A percentile compares a stretch with the other conserved stretches of the same genome.
These are phyloP conservation scores for Neonectria hederae DNA, from an alignment of 2,329 filamentous ascomycete species.

Conservation along the genomic window DNA sequence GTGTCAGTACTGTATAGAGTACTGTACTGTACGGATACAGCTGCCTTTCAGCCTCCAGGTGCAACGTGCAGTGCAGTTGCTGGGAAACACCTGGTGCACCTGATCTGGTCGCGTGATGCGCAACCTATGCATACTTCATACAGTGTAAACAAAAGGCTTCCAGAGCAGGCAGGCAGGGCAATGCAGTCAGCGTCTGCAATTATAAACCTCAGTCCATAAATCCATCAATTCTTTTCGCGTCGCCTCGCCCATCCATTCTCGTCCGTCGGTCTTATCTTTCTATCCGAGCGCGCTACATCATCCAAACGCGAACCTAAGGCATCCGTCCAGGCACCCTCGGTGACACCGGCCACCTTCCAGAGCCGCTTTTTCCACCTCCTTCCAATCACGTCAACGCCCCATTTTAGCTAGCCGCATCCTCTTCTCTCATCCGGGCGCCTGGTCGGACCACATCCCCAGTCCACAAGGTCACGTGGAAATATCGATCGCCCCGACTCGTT, in stretches of 20 bases:
- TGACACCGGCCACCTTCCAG: slow-evolving; percentile 22
- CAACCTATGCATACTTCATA: slow-evolving; percentile 3
- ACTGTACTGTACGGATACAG: slow-evolving; percentile 2
- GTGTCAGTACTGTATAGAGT: neutral
- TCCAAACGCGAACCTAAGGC: slow-evolving; percentile 18
- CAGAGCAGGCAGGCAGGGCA: neutral
- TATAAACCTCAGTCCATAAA: neutral
- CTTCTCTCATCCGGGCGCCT: slow-evolving; percentile 20
- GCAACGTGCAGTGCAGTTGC: neutral
- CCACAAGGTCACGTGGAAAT: slow-evolving; percentile 40
- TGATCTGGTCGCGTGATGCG: slow-evolving; percentile 33
- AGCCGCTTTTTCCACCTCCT: slow-evolving; percentile 33
- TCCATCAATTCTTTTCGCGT: neutral
- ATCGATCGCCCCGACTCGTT: slow-evolving; percentile 35
- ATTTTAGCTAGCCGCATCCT: slow-evolving; percentile 17
- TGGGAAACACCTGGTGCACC: slow-evolving; percentile 4
- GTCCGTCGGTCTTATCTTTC: slow-evolving; percentile 9
- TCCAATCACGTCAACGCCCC: slow-evolving; percentile 35
- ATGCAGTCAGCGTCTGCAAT: neutral
- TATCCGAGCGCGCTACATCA: slow-evolving; percentile 3
- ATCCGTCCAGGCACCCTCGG: slow-evolving; percentile 1
- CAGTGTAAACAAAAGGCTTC: neutral
- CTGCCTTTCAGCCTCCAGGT: neutral
- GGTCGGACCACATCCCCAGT: slow-evolving; percentile 29
- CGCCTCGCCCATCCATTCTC: neutral